Conservation (phyloP, 2,329 filamentous ascomycete species). For the Botrytis aclada region DNA sequence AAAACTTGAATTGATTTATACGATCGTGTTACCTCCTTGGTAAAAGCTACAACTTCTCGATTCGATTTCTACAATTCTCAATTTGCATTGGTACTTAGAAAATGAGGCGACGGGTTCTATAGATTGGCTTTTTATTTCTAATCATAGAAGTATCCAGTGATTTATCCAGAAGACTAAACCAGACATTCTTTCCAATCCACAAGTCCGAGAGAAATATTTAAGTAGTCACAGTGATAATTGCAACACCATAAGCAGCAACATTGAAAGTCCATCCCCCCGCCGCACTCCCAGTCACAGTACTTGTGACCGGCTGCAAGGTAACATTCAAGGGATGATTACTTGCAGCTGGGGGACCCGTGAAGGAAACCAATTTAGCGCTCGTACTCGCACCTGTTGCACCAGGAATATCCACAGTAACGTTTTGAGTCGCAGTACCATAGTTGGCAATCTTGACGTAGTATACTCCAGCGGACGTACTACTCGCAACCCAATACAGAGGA, state of each 20-base stretch:
- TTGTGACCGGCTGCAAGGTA: constrained; percentile 14
- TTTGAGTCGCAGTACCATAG: constrained; percentile 46
- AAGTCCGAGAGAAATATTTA: not conserved
- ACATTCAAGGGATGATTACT: constrained; percentile 22
- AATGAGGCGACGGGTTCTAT: rapidly evolving
- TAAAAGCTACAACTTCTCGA: not conserved
- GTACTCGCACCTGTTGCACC: not conserved
- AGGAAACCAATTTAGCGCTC: constrained; percentile 5
- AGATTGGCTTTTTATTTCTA: not conserved
- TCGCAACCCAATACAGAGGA: constrained; percentile 49
- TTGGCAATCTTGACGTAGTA: constrained; percentile 50
- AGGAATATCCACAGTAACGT: constrained; percentile 34
- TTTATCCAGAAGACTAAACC: not conserved
- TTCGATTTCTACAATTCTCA: not conserved
- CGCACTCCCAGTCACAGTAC: constrained; percentile 20
- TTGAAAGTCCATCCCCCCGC: constrained; percentile 22
- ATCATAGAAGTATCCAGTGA: not conserved
- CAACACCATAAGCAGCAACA: constrained; percentile 22
- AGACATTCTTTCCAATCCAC: rapidly evolving
- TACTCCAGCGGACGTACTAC: constrained; percentile 38
- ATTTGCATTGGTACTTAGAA: not conserved
- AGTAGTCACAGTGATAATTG: constrained; percentile 19
- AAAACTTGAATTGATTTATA: not conserved
- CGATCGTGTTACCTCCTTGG: no score
- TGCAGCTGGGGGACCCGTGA: constrained; percentile 10